These are phyloP conservation scores for Hordeum vulgare DNA, from an alignment of 176 grass and related monocot genomes.

Conservation along the genomic window DNA sequence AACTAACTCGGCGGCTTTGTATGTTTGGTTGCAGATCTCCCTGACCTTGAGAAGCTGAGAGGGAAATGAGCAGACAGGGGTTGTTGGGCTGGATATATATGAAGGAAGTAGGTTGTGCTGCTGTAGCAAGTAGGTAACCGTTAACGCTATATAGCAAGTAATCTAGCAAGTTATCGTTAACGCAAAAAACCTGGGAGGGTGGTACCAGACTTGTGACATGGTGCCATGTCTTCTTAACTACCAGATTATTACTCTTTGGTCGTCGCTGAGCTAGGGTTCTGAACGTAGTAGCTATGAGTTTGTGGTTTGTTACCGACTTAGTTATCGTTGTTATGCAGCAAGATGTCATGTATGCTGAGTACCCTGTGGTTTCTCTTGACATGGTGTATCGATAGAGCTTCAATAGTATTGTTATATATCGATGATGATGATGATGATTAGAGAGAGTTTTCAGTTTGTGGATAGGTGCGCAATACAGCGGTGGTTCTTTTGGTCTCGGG, in stretches of 20 bases:
- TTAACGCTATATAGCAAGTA: not conserved
- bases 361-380: not conserved
- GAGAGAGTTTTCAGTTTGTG: not conserved
- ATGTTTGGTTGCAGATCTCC: conserved; percentile 66
- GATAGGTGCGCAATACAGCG: too few relatives aligned
- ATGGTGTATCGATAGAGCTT: not conserved
- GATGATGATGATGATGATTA: not conserved
- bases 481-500: too few relatives aligned
- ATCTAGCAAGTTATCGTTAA: too few relatives aligned
- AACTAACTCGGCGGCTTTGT: not conserved
- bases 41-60: conserved; percentile 92
- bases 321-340: not conserved
- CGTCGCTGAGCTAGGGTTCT: not conserved
- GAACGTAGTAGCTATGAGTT: not conserved
- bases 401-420: not conserved
- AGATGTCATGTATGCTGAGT: not conserved
- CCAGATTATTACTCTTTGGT: not conserved
- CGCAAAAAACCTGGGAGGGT: not conserved
- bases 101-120: conserved; percentile 2
- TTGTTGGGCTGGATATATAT: not conserved
- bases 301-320: not conserved
- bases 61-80: conserved; percentile 47
- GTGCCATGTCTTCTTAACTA: not conserved
- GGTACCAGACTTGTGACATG: conserved; percentile 8
- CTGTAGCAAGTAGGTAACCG: conserved; percentile 13